phyloP scores from a whole-genome alignment of 1,284 basidiomycete genomes.

The Austroboletus rostrupii region DNA sequence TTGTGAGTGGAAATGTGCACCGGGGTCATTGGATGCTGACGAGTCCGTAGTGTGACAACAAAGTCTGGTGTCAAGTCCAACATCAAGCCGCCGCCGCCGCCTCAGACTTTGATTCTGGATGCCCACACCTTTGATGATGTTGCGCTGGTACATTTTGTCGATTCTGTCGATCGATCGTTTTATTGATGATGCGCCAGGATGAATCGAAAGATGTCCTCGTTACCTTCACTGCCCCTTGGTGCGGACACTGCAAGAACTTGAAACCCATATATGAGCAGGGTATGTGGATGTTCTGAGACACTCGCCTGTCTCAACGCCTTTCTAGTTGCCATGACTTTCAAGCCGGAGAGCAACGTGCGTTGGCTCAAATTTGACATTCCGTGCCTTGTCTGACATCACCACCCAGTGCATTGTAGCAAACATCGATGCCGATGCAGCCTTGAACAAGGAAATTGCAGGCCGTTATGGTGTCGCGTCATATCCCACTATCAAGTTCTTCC shows the following conservation, averaged over 20 bases:
- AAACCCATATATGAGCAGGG: constrained; percentile 84
- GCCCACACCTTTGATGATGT: constrained; percentile 72
- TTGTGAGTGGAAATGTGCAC: constrained; percentile 52
- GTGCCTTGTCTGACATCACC: constrained; percentile 7
- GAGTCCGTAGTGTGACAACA: constrained; percentile 55
- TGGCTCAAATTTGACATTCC: background rate
- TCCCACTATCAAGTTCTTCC: constrained; percentile 96
- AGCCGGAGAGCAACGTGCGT: constrained; percentile 69
- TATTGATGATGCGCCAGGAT: constrained; percentile 43
- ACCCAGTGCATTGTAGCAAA: constrained; percentile 82
- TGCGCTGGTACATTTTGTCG: constrained; percentile 51
- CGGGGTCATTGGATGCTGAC: background rate
- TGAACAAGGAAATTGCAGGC: constrained; percentile 72
- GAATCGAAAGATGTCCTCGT: constrained; percentile 82
- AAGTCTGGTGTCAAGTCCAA: constrained; percentile 81
- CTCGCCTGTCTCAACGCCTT: constrained; percentile 2
- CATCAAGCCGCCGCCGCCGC: constrained; percentile 81
- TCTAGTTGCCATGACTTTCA: constrained; percentile 73
- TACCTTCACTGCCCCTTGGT: constrained; percentile 88
- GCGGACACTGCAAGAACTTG: constrained; percentile 83
- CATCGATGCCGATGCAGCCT: constrained; percentile 83
- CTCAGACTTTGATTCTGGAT: constrained; percentile 69
- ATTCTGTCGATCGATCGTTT: background rate
- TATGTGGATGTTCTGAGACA: constrained; percentile 12
- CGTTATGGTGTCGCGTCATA: constrained; percentile 73